Conservation (phyloP, 2,329 filamentous ascomycete species). For the Pseudocercospora pini-densiflorae region DNA sequence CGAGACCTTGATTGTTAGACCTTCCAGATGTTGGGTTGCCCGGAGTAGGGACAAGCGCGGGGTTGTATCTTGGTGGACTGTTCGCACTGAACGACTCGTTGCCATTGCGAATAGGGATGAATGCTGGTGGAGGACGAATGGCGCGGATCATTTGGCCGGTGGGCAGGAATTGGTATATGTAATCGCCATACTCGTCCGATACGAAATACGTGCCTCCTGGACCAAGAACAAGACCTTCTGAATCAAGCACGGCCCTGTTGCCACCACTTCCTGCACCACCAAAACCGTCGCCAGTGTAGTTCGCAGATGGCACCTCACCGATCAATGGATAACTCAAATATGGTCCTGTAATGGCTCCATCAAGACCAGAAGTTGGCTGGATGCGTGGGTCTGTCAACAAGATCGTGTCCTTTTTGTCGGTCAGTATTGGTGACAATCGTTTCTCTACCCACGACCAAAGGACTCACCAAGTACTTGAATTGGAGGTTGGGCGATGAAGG, state of each 20-base stretch:
- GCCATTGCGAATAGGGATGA: conserved; percentile 67
- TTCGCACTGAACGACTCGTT: conserved; percentile 66
- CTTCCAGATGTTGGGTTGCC: conserved; percentile 65
- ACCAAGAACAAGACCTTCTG: conserved; percentile 68
- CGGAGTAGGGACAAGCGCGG: conserved; percentile 55
- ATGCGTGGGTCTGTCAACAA: conserved; percentile 67
- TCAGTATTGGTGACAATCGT: background rate
- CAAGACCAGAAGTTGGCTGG: conserved; percentile 66
- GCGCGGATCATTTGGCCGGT: conserved; percentile 65
- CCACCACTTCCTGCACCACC: conserved; percentile 65
- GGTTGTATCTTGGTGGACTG: conserved; percentile 65
- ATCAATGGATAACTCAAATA: conserved; percentile 57
- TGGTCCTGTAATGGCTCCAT: conserved; percentile 59
- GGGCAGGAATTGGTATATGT: conserved; percentile 67
- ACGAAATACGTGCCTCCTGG: conserved; percentile 69
- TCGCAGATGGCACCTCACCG: conserved; percentile 62
- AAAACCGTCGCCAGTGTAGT: conserved; percentile 70
- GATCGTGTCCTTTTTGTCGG: conserved; percentile 57
- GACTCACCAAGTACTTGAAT: conserved; percentile 57
- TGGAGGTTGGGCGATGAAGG: conserved; percentile 65
- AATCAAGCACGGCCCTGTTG: conserved; percentile 64
- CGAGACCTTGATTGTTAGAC: conserved; percentile 76
- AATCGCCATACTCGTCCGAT: conserved; percentile 68
- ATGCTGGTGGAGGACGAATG: conserved; percentile 67
- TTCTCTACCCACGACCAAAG: background rate